phyloP scores from a whole-genome alignment of 1,284 basidiomycete species.

The Porogramme epimiltina region DNA sequence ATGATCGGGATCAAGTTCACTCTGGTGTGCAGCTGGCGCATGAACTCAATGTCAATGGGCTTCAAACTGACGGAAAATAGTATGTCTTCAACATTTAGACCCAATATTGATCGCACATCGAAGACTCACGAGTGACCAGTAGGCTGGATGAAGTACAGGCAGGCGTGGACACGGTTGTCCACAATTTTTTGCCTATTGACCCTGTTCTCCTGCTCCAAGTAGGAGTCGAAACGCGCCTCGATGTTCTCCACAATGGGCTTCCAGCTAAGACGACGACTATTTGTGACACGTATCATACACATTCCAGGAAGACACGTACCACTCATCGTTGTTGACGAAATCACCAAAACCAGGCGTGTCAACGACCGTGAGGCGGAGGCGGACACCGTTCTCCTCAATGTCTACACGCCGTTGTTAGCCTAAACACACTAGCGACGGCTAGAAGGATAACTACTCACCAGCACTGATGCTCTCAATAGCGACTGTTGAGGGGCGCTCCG shows the following conservation, averaged over 20 bases:
- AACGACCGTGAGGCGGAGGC: conserved; percentile 94
- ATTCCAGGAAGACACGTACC: conserved; percentile 46
- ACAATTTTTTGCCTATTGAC: conserved; percentile 88
- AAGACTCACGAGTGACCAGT: conserved; percentile 96
- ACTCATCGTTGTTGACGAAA: conserved; percentile 97
- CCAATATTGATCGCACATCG: neutral
- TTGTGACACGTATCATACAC: neutral
- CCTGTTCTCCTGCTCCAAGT: conserved; percentile 96
- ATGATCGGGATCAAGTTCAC: conserved; percentile 98
- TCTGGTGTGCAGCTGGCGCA: conserved; percentile 92
- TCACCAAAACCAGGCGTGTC: conserved; percentile 97
- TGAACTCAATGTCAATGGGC: conserved; percentile 97
- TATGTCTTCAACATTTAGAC: no score
- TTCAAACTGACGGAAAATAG: conserved; percentile 68
- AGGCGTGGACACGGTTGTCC: conserved; percentile 91
- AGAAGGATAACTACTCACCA: conserved; percentile 53
- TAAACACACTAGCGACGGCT: conserved; percentile 24
- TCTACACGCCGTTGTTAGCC: conserved; percentile 51
- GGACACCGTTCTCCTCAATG: conserved; percentile 96
- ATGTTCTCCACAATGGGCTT: conserved; percentile 97
- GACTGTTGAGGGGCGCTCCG: conserved; percentile 89
- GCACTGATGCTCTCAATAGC: conserved; percentile 96
- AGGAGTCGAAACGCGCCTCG: conserved; percentile 94
- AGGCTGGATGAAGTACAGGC: conserved; percentile 97
- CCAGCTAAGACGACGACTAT: conserved; percentile 62